These are phyloP conservation scores for Colletotrichum tropicale DNA, from an alignment of 2,329 filamentous ascomycete genomes.

Conservation along the genomic window DNA sequence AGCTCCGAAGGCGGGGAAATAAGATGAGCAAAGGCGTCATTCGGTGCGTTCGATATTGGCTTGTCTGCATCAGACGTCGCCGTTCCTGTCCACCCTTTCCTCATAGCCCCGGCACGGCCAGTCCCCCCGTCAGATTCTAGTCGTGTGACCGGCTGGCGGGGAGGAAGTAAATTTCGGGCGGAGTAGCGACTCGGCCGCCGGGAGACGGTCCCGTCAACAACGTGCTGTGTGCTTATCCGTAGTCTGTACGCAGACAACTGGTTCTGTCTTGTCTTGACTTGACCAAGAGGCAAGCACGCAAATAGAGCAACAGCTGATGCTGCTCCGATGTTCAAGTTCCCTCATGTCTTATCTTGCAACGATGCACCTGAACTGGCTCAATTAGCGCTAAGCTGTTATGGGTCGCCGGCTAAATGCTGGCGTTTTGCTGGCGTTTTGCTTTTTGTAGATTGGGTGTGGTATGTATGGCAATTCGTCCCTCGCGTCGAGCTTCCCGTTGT, in stretches of 20 bases:
- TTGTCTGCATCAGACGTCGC: neutral
- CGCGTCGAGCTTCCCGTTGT: neutral
- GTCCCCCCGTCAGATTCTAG: neutral
- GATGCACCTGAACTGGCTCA: neutral
- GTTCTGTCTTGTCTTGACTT: neutral
- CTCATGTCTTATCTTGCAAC: neutral
- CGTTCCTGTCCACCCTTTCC: neutral
- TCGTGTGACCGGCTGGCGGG: neutral
- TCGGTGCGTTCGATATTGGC: neutral
- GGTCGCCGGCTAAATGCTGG: neutral
- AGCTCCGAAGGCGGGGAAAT: neutral
- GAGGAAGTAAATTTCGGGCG: neutral
- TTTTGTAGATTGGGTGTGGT: neutral
- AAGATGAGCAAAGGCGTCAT: neutral
- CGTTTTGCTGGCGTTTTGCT: neutral
- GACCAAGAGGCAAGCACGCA: neutral
- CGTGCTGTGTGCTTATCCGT: neutral
- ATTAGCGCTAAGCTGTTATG: neutral
- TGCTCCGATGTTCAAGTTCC: neutral
- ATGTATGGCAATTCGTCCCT: neutral
- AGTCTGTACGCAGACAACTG: neutral
- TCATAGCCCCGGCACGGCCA: neutral
- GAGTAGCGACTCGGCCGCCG: neutral
- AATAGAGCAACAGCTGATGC: neutral
- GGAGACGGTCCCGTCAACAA: neutral